Base-by-base conservation (phyloP, 768 basidiomycete species). In the Tricholoma flavovirens region DNA sequence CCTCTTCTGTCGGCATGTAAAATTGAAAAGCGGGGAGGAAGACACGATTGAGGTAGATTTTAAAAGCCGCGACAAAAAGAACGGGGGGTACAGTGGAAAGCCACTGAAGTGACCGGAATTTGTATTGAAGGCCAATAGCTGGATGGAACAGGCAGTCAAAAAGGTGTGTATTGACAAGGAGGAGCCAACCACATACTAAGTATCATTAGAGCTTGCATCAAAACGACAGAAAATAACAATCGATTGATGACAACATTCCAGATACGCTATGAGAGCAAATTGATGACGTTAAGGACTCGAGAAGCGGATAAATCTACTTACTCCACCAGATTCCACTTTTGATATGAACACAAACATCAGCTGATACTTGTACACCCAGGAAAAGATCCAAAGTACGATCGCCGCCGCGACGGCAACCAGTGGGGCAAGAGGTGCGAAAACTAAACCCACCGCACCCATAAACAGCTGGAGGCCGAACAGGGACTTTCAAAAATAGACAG, bases 211-310 rank as follows among this genome's bases (percentile, higher is more conserved):
- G 81, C 62, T 64, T 98, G 94, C 95, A 98, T 98, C 62, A 97
- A 71, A 22, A 95, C 67, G 5, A 88, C 79, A 32, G 83, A 86
- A 56, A 83, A 75, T 12, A 98, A 72, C 21, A 98, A 73, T 53
- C 97, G 85, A 69, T 99, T 99, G 71, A 92, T 77, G 46, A 91
- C 80, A n/a, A 92, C 84, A 65, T 97, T 97, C 93, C 93, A 97
- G 61, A 96, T 74, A 17, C 92, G 88, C 91, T 93, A 62, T 1
- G 55, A 52, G 19, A 32, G 38, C 33, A 49, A 53, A 32, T 40
- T 45, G 33, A 49, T 59, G 19, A 10, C 17, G 19, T 45, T 62
- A 19, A 45, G 11, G 43, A 26, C 14, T 4, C 42, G 9, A 46
- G 14, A 56, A 26, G 24, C 24, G 24, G 5, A 40, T 1, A 36